A percentile compares a stretch with the other conserved stretches of the same genome.
These are phyloP conservation scores for Leptographium galeiforme DNA, from an alignment of 2,329 filamentous ascomycete genomes.

Conservation along the genomic window DNA sequence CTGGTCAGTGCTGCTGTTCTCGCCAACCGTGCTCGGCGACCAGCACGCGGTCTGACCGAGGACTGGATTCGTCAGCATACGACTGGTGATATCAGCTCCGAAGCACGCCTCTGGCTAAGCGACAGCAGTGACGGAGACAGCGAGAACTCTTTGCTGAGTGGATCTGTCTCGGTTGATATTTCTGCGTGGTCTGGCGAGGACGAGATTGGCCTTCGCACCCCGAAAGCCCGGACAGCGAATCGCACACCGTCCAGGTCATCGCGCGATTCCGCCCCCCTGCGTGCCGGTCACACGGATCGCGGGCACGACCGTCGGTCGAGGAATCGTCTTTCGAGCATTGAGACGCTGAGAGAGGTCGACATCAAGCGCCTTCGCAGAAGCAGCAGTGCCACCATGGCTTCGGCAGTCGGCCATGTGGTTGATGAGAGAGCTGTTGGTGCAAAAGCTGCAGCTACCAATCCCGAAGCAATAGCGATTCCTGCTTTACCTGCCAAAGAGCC, in stretches of 20 bases:
- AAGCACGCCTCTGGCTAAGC: slow-evolving; percentile 72
- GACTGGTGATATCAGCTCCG: slow-evolving; percentile 53
- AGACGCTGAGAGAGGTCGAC: slow-evolving; percentile 35
- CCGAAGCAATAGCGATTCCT: neutral
- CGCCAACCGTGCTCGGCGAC: slow-evolving; percentile 47
- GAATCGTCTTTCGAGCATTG: slow-evolving; percentile 34
- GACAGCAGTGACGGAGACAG: slow-evolving; percentile 62
- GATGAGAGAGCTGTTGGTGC: neutral
- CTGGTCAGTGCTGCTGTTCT: slow-evolving; percentile 44
- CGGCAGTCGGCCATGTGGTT: neutral
- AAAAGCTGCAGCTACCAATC: neutral
- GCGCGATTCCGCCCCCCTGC: neutral
- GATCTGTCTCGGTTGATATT: slow-evolving; percentile 41
- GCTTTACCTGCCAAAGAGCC: neutral
- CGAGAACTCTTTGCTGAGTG: slow-evolving; percentile 62
- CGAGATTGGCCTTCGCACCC: slow-evolving; percentile 6
- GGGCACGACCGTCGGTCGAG: neutral
- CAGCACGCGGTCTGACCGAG: slow-evolving; percentile 54
- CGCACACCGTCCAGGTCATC: neutral
- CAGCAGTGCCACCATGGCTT: neutral
- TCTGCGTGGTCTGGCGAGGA: slow-evolving; percentile 31
- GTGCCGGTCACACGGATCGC: too few relatives aligned
- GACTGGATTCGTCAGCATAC: slow-evolving; percentile 80
- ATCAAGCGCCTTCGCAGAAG: slow-evolving; percentile 11
- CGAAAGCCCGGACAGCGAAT: slow-evolving; percentile 1